Evolutionary conservation across 176 grass and related monocot genomes (phyloP).

Genomic region (Carex scoparia): DNA sequence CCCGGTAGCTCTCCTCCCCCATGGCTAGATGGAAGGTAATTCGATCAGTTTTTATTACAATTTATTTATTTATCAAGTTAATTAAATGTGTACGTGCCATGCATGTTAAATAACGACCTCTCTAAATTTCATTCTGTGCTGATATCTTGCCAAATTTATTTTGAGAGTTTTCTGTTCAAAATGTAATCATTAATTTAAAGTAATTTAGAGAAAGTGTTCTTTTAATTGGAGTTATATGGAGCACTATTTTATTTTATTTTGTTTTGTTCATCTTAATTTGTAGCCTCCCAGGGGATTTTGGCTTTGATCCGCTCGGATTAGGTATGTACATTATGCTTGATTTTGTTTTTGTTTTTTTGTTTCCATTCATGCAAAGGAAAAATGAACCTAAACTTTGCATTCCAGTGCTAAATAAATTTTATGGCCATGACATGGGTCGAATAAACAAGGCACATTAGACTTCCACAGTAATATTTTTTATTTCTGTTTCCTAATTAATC

Average conservation of each 20-base stretch:
- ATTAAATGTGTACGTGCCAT: background rate
- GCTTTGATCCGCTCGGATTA: conserved; percentile 80
- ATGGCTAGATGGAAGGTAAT: conserved; percentile 94
- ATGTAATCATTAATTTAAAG: background rate
- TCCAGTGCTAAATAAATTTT: background rate
- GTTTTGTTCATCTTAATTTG: conserved; percentile 1
- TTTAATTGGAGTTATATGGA: background rate
- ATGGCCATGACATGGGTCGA: background rate
- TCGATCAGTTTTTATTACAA: background rate
- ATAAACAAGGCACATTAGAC: background rate
- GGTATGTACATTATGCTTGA: conserved; percentile 31
- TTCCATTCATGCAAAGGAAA: background rate
- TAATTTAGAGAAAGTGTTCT: background rate
- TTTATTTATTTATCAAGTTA: background rate
- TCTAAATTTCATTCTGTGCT: background rate
- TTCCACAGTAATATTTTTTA: background rate
- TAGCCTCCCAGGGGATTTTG: conserved; percentile 83
- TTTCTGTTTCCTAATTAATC: background rate
- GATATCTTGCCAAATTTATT: background rate
- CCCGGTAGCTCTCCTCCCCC: conserved; percentile 59
- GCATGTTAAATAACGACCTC: background rate
- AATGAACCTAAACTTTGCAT: background rate
- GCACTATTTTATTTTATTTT: background rate
- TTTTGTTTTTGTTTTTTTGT: background rate
- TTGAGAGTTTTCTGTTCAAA: background rate